Percentiles rank a stretch among this genome's conserved stretches.
Evolutionary conservation across 164 flowering plant genomes (phyloP).

Genomic region (Litsea cubeba): DNA sequence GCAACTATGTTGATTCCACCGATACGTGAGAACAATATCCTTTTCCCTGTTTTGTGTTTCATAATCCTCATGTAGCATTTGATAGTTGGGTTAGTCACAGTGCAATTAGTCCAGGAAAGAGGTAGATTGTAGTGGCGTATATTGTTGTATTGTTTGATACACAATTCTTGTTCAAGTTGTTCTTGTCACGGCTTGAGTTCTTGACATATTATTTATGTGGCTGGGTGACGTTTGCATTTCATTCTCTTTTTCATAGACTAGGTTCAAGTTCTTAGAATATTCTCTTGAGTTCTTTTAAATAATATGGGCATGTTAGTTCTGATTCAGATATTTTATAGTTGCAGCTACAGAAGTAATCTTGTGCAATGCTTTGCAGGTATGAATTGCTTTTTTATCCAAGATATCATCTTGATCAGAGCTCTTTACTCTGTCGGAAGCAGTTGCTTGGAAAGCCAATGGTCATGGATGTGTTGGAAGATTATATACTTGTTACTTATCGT

Average conservation of each 20-base stretch:
- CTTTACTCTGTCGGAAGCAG: slow-evolving; percentile 74
- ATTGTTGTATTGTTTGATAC: neutral
- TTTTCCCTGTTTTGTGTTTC: slow-evolving; percentile 5
- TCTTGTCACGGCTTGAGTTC: neutral
- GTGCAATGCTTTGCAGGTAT: slow-evolving; percentile 52
- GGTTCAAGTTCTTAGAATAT: neutral
- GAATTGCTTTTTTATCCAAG: slow-evolving; percentile 96
- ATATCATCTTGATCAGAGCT: slow-evolving; percentile 97
- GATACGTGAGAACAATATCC: slow-evolving; percentile 54
- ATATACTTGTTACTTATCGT: slow-evolving; percentile 85
- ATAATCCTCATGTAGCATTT: neutral
- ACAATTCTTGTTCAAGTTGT: neutral
- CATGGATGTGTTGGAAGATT: slow-evolving; percentile 91
- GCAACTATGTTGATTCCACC: slow-evolving; percentile 82
- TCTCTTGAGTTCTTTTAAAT: neutral
- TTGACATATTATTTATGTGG: slow-evolving; percentile 1
- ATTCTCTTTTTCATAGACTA: too few relatives aligned
- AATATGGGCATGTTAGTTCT: neutral
- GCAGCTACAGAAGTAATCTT: neutral
- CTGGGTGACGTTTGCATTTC: neutral
- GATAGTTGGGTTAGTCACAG: neutral
- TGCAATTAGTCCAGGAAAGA: neutral
- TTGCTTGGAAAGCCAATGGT: slow-evolving; percentile 88
- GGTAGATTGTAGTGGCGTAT: neutral
- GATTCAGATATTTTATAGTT: neutral